These are phyloP conservation scores for Ceriops tagal DNA, from an alignment of 345 rosid species.

Conservation along the genomic window DNA sequence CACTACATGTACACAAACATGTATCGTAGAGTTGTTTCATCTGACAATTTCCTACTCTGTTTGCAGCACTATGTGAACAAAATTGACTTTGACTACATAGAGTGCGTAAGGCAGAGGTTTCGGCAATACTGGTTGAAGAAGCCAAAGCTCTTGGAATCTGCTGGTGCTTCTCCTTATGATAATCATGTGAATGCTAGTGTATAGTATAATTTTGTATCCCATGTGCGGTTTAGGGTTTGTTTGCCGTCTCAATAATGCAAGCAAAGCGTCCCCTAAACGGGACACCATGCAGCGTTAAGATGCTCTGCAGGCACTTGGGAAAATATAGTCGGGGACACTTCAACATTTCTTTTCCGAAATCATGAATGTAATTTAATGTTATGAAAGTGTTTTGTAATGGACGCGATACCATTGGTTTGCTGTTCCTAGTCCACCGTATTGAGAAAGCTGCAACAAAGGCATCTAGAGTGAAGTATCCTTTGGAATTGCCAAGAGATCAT, in stretches of 20 bases:
- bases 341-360: no score
- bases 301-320: no score
- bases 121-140: slow-evolving; percentile 72
- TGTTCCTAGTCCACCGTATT: no score
- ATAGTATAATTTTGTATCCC: not conserved
- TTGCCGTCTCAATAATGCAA: not conserved
- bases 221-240: not conserved
- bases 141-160: slow-evolving; percentile 39
- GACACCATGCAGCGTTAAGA: not conserved
- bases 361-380: no score
- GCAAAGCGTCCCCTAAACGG: not conserved
- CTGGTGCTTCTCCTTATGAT: not conserved
- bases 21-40: not conserved
- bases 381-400: no score
- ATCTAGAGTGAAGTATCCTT: no score
- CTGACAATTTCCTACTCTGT: not conserved
- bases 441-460: no score
- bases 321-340: no score
- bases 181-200: not conserved
- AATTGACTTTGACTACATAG: slow-evolving; percentile 72
- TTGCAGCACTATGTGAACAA: slow-evolving; percentile 65
- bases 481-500: no score
- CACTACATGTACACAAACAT: not conserved
- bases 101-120: slow-evolving; percentile 86
- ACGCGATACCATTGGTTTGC: no score